A percentile compares a stretch with the other conserved stretches of the same genome.
Conservation (phyloP, 2,329 filamentous ascomycete species). For the Hypoxylon sp. region DNA sequence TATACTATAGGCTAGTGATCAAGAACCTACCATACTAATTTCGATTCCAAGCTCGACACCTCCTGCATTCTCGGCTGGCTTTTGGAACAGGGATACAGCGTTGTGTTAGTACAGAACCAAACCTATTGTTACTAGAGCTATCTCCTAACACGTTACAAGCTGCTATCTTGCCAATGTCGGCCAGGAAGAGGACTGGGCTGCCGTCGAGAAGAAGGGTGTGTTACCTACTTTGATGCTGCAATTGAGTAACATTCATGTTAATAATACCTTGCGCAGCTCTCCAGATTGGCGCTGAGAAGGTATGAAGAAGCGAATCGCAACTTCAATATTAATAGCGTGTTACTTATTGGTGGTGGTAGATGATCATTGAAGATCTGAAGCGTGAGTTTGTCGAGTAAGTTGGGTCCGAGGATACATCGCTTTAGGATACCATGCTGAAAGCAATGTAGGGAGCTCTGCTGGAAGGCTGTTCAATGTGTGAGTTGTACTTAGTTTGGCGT, state of each 20-base stretch:
- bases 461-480: constrained; percentile 3
- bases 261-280: neutral
- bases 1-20: neutral
- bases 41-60: constrained; percentile 58
- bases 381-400: neutral
- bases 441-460: neutral
- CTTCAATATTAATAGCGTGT: neutral
- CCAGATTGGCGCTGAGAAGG: neutral
- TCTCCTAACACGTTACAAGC: constrained; percentile 3
- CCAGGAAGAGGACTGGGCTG: constrained; percentile 82
- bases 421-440: neutral
- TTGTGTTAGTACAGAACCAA: constrained; percentile 38
- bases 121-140: constrained; percentile 12
- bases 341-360: neutral
- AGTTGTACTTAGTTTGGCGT: neutral
- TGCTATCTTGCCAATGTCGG: constrained; percentile 78
- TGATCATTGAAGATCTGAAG: constrained; percentile 6
- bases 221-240: neutral
- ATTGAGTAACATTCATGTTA: neutral
- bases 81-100: constrained; percentile 52
- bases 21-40: neutral
- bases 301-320: neutral
- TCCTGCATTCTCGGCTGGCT: constrained; percentile 61
- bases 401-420: neutral
- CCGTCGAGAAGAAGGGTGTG: constrained; percentile 76